Evolutionary conservation across 2,329 filamentous ascomycete genomes (phyloP).

Genomic region (Beauveria brongniartii): DNA sequence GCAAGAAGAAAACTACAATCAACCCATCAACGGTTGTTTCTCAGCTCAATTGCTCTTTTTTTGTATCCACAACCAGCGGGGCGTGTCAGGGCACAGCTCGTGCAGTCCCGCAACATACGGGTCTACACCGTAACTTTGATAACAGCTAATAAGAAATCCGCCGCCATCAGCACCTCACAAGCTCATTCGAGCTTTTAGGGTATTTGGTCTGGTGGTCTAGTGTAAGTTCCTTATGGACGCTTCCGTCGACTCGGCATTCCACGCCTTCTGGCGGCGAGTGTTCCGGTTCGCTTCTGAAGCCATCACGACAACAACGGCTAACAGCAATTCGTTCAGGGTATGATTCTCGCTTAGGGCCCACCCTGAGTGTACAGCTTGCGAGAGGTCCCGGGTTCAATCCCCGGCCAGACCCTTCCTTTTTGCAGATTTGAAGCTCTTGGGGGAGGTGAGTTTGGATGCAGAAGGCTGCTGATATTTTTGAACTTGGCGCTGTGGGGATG

Average conservation of each 20-base stretch:
- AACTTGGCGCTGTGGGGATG: not conserved
- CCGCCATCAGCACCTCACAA: constrained; percentile 9
- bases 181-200: not conserved
- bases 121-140: constrained; percentile 4
- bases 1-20: not conserved
- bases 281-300: not conserved
- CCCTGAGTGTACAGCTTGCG: constrained; percentile 23
- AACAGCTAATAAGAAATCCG: constrained; percentile 3
- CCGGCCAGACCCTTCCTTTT: constrained; percentile 33
- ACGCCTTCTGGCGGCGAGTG: not conserved
- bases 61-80: not conserved
- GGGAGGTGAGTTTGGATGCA: not conserved
- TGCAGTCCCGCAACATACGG: not conserved
- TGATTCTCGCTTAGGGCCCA: constrained; percentile 25
- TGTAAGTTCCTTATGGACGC: not conserved
- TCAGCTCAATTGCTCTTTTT: not conserved
- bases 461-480: not conserved
- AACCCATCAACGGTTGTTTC: not conserved
- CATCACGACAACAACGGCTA: constrained; percentile 13
- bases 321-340: constrained; percentile 16
- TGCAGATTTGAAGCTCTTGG: not conserved
- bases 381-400: constrained; percentile 40
- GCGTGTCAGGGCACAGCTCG: not conserved
- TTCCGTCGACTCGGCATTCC: not conserved
- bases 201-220: constrained; percentile 13